Conservation (phyloP, 257 asterid species). For the Coffea canephora region DNA sequence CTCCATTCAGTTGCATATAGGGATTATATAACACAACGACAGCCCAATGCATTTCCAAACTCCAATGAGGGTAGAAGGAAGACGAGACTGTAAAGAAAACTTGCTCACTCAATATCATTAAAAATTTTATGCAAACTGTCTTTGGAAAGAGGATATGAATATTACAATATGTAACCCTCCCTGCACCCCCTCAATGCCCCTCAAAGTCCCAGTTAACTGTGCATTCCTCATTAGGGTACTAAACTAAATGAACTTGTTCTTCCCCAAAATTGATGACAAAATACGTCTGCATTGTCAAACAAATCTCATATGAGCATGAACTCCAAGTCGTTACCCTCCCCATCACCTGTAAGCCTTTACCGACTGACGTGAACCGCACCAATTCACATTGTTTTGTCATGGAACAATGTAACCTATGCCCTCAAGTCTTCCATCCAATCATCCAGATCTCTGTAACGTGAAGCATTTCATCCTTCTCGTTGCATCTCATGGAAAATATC, state of each 20-base stretch:
- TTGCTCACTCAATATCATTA: background rate
- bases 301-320: slow-evolving; percentile 1
- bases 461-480: slow-evolving; percentile 20
- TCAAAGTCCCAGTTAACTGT: background rate
- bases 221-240: background rate
- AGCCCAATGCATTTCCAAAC: background rate
- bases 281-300: background rate
- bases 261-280: background rate
- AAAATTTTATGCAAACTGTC: background rate
- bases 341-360: background rate
- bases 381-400: background rate
- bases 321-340: background rate
- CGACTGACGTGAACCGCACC: background rate
- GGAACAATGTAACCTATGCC: background rate
- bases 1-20: background rate
- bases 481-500: slow-evolving; percentile 47
- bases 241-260: background rate
- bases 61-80: background rate
- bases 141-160: background rate
- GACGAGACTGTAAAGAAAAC: too few species aligned
- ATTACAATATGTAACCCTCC: background rate
- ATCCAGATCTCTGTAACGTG: background rate
- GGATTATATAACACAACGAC: background rate
- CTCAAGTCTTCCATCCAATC: background rate
- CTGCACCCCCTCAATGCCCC: background rate